Percentiles rank a stretch among this genome's conserved stretches.
phyloP scores from a whole-genome alignment of 2,329 filamentous ascomycete genomes.

The Pseudocercospora fuligena region DNA sequence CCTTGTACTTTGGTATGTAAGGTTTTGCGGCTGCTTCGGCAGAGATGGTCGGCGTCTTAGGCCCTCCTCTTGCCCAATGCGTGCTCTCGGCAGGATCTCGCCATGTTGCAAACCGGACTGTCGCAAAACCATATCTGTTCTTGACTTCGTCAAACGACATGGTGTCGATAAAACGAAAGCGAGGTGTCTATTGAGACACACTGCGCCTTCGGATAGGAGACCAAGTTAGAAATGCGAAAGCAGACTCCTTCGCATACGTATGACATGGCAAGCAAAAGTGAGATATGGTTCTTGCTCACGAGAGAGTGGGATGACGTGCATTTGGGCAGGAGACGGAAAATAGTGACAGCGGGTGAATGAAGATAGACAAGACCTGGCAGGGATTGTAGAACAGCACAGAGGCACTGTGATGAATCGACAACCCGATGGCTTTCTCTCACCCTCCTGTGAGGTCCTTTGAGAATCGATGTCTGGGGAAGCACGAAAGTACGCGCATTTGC shows the following conservation, averaged over 20 bases:
- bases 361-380: slow-evolving; percentile 12
- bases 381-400: slow-evolving; percentile 9
- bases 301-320: slow-evolving; percentile 26
- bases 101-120: slow-evolving; percentile 35
- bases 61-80: slow-evolving; percentile 35
- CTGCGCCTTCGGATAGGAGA: neutral
- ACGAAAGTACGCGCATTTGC: slow-evolving; percentile 12
- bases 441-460: neutral
- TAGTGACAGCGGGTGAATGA: slow-evolving; percentile 1
- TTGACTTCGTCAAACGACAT: slow-evolving; percentile 31
- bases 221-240: slow-evolving; percentile 4
- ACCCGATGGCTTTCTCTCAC: neutral
- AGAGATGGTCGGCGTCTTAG: slow-evolving; percentile 28
- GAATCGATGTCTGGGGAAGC: neutral
- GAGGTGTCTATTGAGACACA: neutral
- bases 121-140: slow-evolving; percentile 32
- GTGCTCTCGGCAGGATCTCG: slow-evolving; percentile 33
- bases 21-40: slow-evolving; percentile 31
- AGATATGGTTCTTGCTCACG: slow-evolving; percentile 16
- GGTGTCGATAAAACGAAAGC: neutral
- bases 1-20: slow-evolving; percentile 34
- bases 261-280: slow-evolving; percentile 23
- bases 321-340: slow-evolving; percentile 12
- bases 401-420: slow-evolving; percentile 2
- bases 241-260: slow-evolving; percentile 4